Evolutionary conservation across 2,329 filamentous ascomycete genomes (phyloP).

Genomic region (Xylariaceae sp.): DNA sequence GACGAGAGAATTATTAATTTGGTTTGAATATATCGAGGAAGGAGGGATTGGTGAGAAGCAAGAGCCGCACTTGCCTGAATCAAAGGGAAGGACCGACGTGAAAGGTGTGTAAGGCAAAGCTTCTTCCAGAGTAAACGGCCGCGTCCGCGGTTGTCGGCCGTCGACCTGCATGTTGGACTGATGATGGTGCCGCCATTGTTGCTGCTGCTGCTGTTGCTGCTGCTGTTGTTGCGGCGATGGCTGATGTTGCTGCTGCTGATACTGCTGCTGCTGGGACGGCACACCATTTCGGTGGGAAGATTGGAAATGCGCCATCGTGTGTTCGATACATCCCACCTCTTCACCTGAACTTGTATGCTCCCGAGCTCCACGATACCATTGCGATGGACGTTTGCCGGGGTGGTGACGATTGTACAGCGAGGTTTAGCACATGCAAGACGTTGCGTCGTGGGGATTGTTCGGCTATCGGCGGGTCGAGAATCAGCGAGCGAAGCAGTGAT

Average conservation of each 20-base stretch:
- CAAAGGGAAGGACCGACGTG: slow-evolving; percentile 72
- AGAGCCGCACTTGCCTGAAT: slow-evolving; percentile 53
- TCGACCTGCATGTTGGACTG: slow-evolving; percentile 2
- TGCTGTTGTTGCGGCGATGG: neutral
- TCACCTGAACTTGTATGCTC: slow-evolving; percentile 13
- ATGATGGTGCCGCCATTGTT: slow-evolving; percentile 5
- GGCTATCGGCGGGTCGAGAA: neutral
- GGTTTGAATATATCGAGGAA: neutral
- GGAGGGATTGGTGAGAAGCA: slow-evolving; percentile 8
- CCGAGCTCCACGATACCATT: slow-evolving; percentile 16
- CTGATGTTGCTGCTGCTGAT: slow-evolving; percentile 3
- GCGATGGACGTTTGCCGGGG: slow-evolving; percentile 11
- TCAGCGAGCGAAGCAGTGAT: neutral
- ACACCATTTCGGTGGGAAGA: slow-evolving; percentile 27
- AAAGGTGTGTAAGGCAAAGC: slow-evolving; percentile 79
- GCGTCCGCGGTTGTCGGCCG: slow-evolving; percentile 23
- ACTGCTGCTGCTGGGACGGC: slow-evolving; percentile 19
- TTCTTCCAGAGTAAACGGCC: slow-evolving; percentile 63
- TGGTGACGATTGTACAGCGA: slow-evolving; percentile 1
- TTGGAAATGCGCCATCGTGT: slow-evolving; percentile 27
- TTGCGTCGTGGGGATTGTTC: neutral
- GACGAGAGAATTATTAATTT: neutral
- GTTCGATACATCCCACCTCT: slow-evolving; percentile 17
- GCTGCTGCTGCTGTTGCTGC: neutral
- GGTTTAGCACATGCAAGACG: slow-evolving; percentile 7